Evolutionary conservation across 129 eudicot species (phyloP), one percentile per base, ranked within the genome.

Genomic region (Gnaphalium uliginosum): DNA sequence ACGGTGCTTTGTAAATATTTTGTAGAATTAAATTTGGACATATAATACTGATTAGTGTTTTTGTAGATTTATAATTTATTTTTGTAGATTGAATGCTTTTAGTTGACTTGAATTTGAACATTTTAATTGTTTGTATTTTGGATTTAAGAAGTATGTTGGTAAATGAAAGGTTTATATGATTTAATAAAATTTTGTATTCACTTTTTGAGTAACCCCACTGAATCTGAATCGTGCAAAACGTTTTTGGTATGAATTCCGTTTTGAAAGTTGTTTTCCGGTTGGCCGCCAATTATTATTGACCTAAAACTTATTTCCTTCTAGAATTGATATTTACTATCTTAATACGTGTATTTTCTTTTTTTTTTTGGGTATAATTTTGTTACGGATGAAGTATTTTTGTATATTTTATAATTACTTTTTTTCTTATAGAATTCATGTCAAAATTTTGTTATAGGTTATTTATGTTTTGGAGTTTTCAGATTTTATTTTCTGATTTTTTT

Each of bases 151-250:
- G 69, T 65, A 65, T 65, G 25, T 27, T 65, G 2, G 23, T 6
- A 35, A 26, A n/a, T 17, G 4, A 10, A 67, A 39, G 22, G 11
- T 67, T 67, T 37, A 67, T 21, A 32, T 35, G n/a, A 66, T 66
- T 66, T 14, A 4, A 8, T 22, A 21, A 21, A 66, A 8, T 37
- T 43, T 46, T 13, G 4, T 41, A 21, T 46, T 6, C 13, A 14
- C 13, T 6, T 46, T 8, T 43, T 8, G 11, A 32, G 50, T 66
- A 19, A 66, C 71, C 70, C 70, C 71, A 66, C 46, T 29, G 69
- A 46, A 46, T 43, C 51, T 43, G 5, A 58, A 58, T 58, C 29
- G 65, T 59, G 65, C 66, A 60, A 60, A 11, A 19, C 66, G 32
- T 60, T 56, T 19, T 54, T n/a, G 25, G 61, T n/a, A 4, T 53